phyloP scores from a whole-genome alignment of 2,329 filamentous ascomycete genomes.

The Trichophyton simii region DNA sequence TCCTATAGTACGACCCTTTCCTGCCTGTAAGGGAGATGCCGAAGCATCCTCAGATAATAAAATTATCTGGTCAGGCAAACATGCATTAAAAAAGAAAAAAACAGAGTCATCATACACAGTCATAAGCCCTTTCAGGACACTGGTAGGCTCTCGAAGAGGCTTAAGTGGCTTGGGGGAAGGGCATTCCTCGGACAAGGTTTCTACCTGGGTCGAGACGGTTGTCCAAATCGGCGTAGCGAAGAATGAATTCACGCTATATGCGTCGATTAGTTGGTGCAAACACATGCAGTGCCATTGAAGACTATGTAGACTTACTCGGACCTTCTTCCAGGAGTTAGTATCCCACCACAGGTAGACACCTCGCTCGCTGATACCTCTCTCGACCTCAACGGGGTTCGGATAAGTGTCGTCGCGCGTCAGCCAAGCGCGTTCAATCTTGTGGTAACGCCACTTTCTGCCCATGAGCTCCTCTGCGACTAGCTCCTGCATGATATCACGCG shows the following conservation, averaged over 20 bases:
- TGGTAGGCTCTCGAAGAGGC: neutral
- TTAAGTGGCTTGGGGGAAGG: slow-evolving; percentile 20
- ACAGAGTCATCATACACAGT: neutral
- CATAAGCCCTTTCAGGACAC: neutral
- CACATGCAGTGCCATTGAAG: neutral
- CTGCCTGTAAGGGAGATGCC: neutral
- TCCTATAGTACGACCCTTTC: slow-evolving; percentile 1
- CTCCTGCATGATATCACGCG: slow-evolving; percentile 53
- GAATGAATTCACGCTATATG: slow-evolving; percentile 35
- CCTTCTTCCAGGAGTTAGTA: slow-evolving; percentile 38
- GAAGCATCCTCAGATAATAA: neutral
- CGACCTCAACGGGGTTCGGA: slow-evolving; percentile 36
- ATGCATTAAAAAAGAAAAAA: neutral
- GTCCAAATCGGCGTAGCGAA: slow-evolving; percentile 39
- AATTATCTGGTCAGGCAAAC: neutral
- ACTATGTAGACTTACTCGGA: slow-evolving; percentile 26
- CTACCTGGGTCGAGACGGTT: slow-evolving; percentile 33
- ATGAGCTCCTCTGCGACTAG: slow-evolving; percentile 51
- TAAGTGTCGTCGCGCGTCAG: slow-evolving; percentile 38
- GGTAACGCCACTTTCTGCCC: slow-evolving; percentile 41
- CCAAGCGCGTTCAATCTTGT: slow-evolving; percentile 42
- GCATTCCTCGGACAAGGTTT: slow-evolving; percentile 23
- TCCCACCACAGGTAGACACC: slow-evolving; percentile 43
- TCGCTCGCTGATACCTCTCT: slow-evolving; percentile 37
- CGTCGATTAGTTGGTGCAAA: neutral